These are phyloP conservation scores for Aspergillus carbonarius DNA, from an alignment of 2,329 filamentous ascomycete species.

Conservation along the genomic window DNA sequence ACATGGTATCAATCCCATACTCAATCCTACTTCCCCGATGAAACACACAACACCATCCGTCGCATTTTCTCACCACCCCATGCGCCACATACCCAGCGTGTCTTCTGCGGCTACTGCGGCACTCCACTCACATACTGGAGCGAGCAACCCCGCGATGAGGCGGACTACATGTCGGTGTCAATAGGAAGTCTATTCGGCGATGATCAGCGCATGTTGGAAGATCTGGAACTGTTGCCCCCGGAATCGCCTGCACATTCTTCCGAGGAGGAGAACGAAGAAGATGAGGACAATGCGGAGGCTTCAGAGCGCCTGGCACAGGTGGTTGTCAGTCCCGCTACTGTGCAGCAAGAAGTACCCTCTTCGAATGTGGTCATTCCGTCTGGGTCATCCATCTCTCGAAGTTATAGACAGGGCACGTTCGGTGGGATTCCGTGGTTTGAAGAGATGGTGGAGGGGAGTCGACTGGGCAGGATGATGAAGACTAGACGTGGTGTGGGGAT, in stretches of 20 bases:
- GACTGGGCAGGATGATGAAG: constrained; percentile 66
- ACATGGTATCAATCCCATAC: constrained; percentile 77
- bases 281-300: constrained; percentile 28
- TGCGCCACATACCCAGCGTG: constrained; percentile 62
- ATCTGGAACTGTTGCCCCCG: constrained; percentile 68
- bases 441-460: constrained; percentile 72
- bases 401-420: constrained; percentile 37
- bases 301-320: constrained; percentile 10
- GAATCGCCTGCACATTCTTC: constrained; percentile 5
- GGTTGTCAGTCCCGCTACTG: constrained; percentile 12
- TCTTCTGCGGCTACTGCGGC: constrained; percentile 91
- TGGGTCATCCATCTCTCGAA: constrained; percentile 30
- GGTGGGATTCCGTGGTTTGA: constrained; percentile 83
- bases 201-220: constrained; percentile 70
- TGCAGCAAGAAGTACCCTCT: constrained; percentile 9
- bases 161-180: constrained; percentile 76
- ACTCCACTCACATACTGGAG: constrained; percentile 83
- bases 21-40: constrained; percentile 73
- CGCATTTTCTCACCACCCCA: constrained; percentile 63
- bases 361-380: constrained; percentile 25
- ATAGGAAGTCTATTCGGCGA: constrained; percentile 72
- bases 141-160: constrained; percentile 68
- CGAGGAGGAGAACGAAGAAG: constrained; percentile 11
- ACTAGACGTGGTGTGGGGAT: constrained; percentile 57
- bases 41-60: constrained; percentile 66